These are phyloP conservation scores for Schrenkiella parvula DNA, from an alignment of 345 rosid species.

Conservation along the genomic window DNA sequence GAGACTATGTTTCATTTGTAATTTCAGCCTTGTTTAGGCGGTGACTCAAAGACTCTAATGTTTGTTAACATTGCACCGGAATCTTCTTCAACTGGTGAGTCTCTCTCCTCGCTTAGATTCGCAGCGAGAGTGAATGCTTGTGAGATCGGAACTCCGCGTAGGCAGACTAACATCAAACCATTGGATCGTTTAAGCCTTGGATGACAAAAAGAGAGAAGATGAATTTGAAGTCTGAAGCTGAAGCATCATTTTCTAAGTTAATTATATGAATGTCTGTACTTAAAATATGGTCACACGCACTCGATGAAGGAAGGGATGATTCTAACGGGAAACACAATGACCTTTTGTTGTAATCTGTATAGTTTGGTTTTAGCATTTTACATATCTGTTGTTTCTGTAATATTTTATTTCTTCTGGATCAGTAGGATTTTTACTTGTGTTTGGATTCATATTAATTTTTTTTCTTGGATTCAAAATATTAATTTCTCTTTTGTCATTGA, in stretches of 20 bases:
- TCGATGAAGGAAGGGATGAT: slow-evolving; percentile 19
- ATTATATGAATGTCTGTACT: slow-evolving; percentile 31
- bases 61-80: slow-evolving; percentile 92
- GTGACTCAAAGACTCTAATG: slow-evolving; percentile 93
- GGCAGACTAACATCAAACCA: slow-evolving; percentile 49
- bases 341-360: slow-evolving; percentile 39
- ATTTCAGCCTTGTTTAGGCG: slow-evolving; percentile 92
- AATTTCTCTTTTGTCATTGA: background rate
- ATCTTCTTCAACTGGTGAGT: slow-evolving; percentile 74
- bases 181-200: slow-evolving; percentile 79
- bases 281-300: slow-evolving; percentile 19
- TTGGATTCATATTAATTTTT: slow-evolving; percentile 6
- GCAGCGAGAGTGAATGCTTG: slow-evolving; percentile 98
- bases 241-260: slow-evolving; percentile 16
- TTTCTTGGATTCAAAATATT: background rate
- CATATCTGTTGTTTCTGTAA: background rate
- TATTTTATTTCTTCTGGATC: background rate
- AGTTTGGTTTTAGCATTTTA: slow-evolving; percentile 28
- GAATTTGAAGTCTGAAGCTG: slow-evolving; percentile 8
- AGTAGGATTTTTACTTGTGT: slow-evolving; percentile 16
- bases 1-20: slow-evolving; percentile 17
- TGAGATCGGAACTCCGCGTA: slow-evolving; percentile 95
- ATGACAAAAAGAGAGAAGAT: slow-evolving; percentile 25
- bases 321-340: slow-evolving; percentile 1
- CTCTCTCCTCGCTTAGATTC: slow-evolving; percentile 88